phyloP scores from a whole-genome alignment of 2,329 filamentous ascomycete species.

The Colletotrichum lindemuthianum region DNA sequence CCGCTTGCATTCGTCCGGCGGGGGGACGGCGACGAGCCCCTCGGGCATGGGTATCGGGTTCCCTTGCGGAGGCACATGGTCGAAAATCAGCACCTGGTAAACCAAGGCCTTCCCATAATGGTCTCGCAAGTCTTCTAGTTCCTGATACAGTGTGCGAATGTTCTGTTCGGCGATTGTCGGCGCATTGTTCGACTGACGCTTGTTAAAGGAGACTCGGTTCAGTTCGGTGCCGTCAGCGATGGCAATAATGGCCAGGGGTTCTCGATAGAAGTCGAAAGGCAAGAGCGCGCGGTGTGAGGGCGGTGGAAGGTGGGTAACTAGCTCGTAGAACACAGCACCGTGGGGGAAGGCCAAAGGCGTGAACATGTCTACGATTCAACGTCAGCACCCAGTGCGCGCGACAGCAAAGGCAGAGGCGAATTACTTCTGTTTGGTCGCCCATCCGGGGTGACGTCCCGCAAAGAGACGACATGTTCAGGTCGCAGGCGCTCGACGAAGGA shows the following conservation, averaged over 20 bases:
- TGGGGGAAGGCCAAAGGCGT: constrained; percentile 88
- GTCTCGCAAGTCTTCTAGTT: constrained; percentile 77
- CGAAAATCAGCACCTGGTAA: constrained; percentile 83
- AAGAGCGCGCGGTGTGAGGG: constrained; percentile 81
- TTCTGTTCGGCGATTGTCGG: constrained; percentile 65
- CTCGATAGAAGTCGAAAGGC: constrained; percentile 90
- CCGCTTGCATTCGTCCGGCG: constrained; percentile 72
- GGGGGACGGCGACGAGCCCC: constrained; percentile 77
- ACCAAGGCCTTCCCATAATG: constrained; percentile 80
- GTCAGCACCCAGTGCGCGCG: constrained; percentile 8
- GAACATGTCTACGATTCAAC: constrained; percentile 78
- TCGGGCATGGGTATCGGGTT: constrained; percentile 68
- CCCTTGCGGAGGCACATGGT: constrained; percentile 65
- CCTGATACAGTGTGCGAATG: constrained; percentile 69
- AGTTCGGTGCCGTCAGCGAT: constrained; percentile 84
- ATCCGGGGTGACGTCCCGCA: constrained; percentile 89
- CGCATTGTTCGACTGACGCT: constrained; percentile 62
- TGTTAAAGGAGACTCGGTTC: constrained; percentile 62
- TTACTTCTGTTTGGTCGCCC: constrained; percentile 86
- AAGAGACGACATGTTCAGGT: constrained; percentile 80
- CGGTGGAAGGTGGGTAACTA: constrained; percentile 83
- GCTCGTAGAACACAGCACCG: constrained; percentile 88
- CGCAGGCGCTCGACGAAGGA: constrained; percentile 82
- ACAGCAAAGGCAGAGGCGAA: constrained; percentile 38
- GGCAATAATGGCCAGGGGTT: constrained; percentile 84